Evolutionary conservation across 1,139 yeast genomes (phyloP), one percentile per base, ranked within the genome.

Genomic region (Candida sanyaensis): DNA sequence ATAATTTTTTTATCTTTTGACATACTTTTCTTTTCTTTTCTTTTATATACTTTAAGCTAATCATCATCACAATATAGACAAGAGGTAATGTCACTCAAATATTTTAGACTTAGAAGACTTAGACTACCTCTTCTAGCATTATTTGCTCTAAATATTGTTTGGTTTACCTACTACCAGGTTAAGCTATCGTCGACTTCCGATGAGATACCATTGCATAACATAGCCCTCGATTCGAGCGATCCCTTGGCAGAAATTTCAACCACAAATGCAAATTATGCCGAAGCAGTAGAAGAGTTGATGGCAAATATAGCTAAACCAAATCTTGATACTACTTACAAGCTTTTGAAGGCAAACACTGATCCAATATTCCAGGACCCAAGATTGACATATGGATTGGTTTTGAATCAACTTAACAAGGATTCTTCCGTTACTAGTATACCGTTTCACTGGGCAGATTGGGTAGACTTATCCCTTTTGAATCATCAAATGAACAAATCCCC

Each of bases 381-480:
- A 36, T 39, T 44, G 6, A 50, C 53, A 7, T 47, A 45, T 41
- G 50, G 49, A 8, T 26, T 42, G 21, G 11, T 48, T 23, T 41
- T 50, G 2, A 41, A 50, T 29, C 33, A 12, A 24, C 29, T 23
- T 4, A 24, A 11, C n/a, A 30, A 26, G 28, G 41, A 32, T 11
- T 36, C 32, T 12, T 21, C 30, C 1, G 13, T 41, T 1, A 43
- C 30, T 13, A 24, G 39, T 7, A 64, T 67, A 29, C 85, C 86
- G 46, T 61, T 2, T 42, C 61, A 61, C 47, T 62, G 66, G 66
- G 56, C 54, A 30, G 66, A 62, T 50, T 62, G 66, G 66, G 59
- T 57, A 2, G 64, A 62, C 48, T 50, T 61, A 36, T 50, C 62
- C 1, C 43, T 47, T 31, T 61, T 83, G 42, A 75, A 82, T 54